These are phyloP conservation scores for Cryphonectria nitschkei DNA, from an alignment of 2,329 filamentous ascomycete species.

Conservation along the genomic window DNA sequence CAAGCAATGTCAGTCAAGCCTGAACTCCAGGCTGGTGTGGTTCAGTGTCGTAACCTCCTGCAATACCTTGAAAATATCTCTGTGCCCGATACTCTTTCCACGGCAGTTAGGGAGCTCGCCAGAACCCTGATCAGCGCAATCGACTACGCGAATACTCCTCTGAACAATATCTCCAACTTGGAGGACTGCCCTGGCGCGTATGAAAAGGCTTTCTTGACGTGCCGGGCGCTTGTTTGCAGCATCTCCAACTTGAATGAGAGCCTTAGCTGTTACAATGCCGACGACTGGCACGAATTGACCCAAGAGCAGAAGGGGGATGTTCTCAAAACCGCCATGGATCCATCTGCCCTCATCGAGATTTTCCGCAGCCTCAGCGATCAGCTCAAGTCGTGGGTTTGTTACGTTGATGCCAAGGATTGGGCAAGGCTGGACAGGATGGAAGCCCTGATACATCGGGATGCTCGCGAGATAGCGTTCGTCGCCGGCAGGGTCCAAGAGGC, in stretches of 20 bases:
- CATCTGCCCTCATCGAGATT: not conserved
- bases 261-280: not conserved
- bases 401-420: not conserved
- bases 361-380: not conserved
- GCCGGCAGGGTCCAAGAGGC: not conserved
- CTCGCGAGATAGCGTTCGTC: not conserved
- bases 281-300: not conserved
- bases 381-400: not conserved
- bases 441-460: not conserved
- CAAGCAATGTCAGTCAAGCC: too few relatives aligned
- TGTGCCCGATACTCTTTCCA: not conserved
- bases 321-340: not conserved
- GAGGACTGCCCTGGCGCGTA: too few relatives aligned
- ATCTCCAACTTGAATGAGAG: not conserved
- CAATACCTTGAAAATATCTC: not conserved
- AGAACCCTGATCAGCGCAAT: not conserved
- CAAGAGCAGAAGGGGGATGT: not conserved
- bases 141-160: too few relatives aligned
- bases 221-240: not conserved
- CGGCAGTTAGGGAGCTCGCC: not conserved
- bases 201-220: not conserved
- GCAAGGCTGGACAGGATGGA: not conserved
- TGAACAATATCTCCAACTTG: too few relatives aligned
- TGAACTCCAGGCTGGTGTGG: too few relatives aligned
- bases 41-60: not conserved